Base-by-base conservation (phyloP, 371 early-diverging fungal genomes). In the Fennellomyces sp. region DNA sequence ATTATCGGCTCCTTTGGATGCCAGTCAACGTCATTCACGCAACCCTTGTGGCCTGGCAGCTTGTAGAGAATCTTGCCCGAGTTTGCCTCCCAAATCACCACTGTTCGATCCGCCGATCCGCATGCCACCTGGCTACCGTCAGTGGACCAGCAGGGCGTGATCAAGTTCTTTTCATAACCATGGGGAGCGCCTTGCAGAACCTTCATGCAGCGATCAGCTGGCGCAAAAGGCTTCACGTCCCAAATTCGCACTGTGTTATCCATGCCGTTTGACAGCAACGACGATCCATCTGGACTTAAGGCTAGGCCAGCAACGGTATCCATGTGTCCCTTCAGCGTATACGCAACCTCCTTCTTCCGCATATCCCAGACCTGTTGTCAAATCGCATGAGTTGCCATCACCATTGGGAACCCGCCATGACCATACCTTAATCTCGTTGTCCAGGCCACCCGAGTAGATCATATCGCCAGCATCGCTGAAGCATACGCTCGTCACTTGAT, bases 1-100 rank as follows among this genome's bases (percentile, higher is more conserved):
- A 97, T 69, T 48, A 98, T 91, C 8, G 95, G 94, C 54, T 94
- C 94, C 39, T 73, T 84, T 17, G 96, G 95, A 68, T 95, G 95
- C 86, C 94, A 99, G 65, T 96, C 97, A 0, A 98, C 98, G 49
- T 96, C 94, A 61, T 94, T 99, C 3, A 98, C 97, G 60, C 90
- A 89, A 15, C 92, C 97, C 68, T 95, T 95, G 76, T 99, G 99
- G 0, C 99, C 99, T 15, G 95, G 97, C 28, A 98, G 66, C 78
- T 96, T 98, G 81, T 94, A 95, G 26, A 92, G 76, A 48, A 96
- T 92, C 61, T 89, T 86, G 42, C 90, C 85, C 23, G 90, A 89
- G n/a, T 83, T 68, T 4, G 91, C 88, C 63, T 95, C 91, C 99
- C 99, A 99, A 35, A 99, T 88, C 0, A 95, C 92, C 27, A 97